Evolutionary conservation across 768 basidiomycete species (phyloP).

Genomic region (Kwoniella bestiolae): DNA sequence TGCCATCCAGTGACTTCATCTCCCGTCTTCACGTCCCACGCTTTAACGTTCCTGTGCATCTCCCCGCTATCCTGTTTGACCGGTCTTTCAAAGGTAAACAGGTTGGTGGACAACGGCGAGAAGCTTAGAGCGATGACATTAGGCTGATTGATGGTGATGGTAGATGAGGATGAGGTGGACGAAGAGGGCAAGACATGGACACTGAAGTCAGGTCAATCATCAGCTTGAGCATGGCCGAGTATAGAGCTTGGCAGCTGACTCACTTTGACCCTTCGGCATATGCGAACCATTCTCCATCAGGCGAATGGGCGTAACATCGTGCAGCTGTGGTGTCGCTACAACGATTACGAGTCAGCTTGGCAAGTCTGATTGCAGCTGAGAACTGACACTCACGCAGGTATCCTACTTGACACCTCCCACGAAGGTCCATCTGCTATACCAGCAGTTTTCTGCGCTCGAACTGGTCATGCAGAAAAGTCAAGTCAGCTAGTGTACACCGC

Average conservation of each 20-base stretch:
- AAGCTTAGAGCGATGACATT: conserved; percentile 84
- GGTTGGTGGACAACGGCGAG: conserved; percentile 88
- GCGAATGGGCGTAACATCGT: conserved; percentile 78
- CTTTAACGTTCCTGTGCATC: conserved; percentile 90
- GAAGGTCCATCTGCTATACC: conserved; percentile 83
- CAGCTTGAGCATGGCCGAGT: no score
- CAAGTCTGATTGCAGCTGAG: neutral
- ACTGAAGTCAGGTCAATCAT: no score
- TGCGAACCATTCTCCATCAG: conserved; percentile 83
- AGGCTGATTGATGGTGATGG: conserved; percentile 67
- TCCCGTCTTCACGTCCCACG: conserved; percentile 84
- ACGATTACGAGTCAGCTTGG: neutral
- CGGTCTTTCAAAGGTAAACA: conserved; percentile 96
- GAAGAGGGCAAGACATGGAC: conserved; percentile 60
- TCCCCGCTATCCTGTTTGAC: conserved; percentile 84
- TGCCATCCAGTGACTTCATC: conserved; percentile 84
- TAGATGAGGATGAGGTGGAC: conserved; percentile 76
- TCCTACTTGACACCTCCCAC: conserved; percentile 70
- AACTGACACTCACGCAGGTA: conserved; percentile 53
- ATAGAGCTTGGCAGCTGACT: conserved; percentile 58
- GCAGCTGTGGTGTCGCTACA: conserved; percentile 60
- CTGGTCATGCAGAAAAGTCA: conserved; percentile 59
- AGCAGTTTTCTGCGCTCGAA: conserved; percentile 91
- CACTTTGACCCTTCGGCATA: conserved; percentile 77
- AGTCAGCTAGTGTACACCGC: neutral